phyloP scores from a whole-genome alignment of 495 filamentous ascomycete species.

The Aspergillus wentii region DNA sequence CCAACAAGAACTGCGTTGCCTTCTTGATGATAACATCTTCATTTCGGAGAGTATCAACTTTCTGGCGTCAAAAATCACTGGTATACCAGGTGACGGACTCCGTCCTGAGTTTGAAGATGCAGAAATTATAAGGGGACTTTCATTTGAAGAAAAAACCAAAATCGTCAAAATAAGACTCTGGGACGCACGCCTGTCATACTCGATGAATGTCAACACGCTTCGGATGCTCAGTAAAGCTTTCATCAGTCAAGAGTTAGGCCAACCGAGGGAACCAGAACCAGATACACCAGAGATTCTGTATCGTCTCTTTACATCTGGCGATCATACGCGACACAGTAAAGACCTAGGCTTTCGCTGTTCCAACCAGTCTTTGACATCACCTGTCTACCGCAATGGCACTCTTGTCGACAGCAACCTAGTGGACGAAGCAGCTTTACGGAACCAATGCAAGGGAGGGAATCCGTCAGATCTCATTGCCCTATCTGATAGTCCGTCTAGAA shows the following conservation, averaged over 20 bases:
- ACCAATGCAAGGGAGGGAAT: background rate
- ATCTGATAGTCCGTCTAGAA: background rate
- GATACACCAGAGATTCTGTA: background rate
- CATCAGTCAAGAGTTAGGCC: background rate
- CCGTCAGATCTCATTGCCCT: background rate
- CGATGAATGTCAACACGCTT: background rate
- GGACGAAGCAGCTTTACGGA: background rate
- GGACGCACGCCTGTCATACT: background rate
- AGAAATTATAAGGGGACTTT: background rate
- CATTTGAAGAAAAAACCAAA: background rate
- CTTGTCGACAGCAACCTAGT: background rate
- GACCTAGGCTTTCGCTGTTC: background rate
- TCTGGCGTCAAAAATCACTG: background rate
- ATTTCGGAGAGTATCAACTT: background rate
- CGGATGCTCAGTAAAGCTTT: background rate
- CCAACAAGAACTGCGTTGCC: background rate
- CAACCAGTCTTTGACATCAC: background rate
- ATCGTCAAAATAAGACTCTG: background rate
- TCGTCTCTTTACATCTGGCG: background rate
- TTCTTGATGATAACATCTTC: background rate
- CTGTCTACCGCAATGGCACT: background rate
- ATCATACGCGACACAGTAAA: background rate
- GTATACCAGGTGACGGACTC: background rate
- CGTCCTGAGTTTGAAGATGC: background rate
- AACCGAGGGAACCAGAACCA: background rate